Conservation (phyloP, 2,329 filamentous ascomycete genomes). For the Fusarium burgessii region DNA sequence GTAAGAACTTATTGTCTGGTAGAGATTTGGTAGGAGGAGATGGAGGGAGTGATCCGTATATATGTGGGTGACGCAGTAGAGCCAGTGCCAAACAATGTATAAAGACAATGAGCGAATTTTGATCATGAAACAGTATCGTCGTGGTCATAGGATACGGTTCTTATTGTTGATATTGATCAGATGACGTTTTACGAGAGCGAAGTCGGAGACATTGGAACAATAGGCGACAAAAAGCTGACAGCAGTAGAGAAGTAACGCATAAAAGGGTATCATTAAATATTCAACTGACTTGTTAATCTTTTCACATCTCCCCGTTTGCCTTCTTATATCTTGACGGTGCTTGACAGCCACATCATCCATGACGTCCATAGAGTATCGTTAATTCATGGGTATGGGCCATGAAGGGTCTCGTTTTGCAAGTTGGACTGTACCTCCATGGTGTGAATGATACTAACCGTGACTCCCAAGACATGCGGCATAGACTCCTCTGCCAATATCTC, state of each 20-base stretch:
- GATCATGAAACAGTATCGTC: background rate
- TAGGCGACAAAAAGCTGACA: background rate
- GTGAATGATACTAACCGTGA: background rate
- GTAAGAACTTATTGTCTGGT: background rate
- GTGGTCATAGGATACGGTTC: background rate
- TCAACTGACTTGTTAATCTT: background rate
- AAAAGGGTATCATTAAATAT: slow-evolving; percentile 43
- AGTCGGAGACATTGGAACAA: background rate
- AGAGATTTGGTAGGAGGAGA: background rate
- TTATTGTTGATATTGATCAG: background rate
- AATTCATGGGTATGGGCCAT: too few species aligned
- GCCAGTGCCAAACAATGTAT: background rate
- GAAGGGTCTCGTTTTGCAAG: too few species aligned
- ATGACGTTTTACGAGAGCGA: background rate
- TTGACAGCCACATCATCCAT: too few species aligned
- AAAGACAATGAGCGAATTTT: background rate
- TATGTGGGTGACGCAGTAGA: too few species aligned
- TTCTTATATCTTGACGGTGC: too few species aligned
- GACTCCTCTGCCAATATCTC: background rate
- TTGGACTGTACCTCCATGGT: too few species aligned
- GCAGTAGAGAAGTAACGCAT: background rate
- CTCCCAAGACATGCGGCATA: too few species aligned
- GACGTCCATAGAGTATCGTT: too few species aligned
- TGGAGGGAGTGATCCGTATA: background rate
- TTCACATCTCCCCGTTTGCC: background rate